A percentile compares a stretch with the other conserved stretches of the same genome.
These are phyloP conservation scores for Lagenidium giganteum DNA, from an alignment of 352 stramenopile species.

Conservation along the genomic window DNA sequence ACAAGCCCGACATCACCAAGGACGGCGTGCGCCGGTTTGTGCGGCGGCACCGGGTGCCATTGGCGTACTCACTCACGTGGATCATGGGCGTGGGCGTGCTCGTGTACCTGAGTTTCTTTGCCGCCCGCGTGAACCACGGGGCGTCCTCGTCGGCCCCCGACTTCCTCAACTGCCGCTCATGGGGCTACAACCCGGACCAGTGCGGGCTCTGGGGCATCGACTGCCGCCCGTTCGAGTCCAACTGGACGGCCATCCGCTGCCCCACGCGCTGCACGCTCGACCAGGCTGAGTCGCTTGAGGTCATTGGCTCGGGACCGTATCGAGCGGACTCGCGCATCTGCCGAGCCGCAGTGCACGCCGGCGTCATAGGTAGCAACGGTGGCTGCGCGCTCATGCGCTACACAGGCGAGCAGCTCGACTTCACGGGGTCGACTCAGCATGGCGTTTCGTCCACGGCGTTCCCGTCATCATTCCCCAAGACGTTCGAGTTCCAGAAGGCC, in stretches of 20 bases:
- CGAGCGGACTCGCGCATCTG: constrained; percentile 78
- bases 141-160: constrained; percentile 25
- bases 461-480: constrained; percentile 80
- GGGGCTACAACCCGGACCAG: constrained; percentile 48
- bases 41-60: too few relatives aligned
- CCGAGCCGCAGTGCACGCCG: constrained; percentile 69
- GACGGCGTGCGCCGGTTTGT: too few relatives aligned
- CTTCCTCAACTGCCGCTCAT: constrained; percentile 63
- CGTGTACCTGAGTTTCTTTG: constrained; percentile 75
- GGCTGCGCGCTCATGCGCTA: constrained; percentile 64
- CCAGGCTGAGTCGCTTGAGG: constrained; percentile 51
- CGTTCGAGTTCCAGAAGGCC: constrained; percentile 58
- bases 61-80: too few relatives aligned
- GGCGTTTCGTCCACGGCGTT: constrained; percentile 46
- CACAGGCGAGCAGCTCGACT: constrained; percentile 29
- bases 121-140: constrained; percentile 44
- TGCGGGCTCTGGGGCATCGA: constrained; percentile 54
- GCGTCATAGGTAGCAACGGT: constrained; percentile 58
- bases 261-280: constrained; percentile 63
- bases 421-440: constrained; percentile 37
- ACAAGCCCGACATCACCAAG: too few relatives aligned
- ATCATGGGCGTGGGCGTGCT: too few relatives aligned
- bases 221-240: constrained; percentile 30
- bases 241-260: constrained; percentile 48
- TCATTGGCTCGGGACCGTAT: constrained; percentile 67